These are phyloP conservation scores for Zygosaccharomyces rouxii DNA, from an alignment of 805 yeast species.

Conservation along the genomic window DNA sequence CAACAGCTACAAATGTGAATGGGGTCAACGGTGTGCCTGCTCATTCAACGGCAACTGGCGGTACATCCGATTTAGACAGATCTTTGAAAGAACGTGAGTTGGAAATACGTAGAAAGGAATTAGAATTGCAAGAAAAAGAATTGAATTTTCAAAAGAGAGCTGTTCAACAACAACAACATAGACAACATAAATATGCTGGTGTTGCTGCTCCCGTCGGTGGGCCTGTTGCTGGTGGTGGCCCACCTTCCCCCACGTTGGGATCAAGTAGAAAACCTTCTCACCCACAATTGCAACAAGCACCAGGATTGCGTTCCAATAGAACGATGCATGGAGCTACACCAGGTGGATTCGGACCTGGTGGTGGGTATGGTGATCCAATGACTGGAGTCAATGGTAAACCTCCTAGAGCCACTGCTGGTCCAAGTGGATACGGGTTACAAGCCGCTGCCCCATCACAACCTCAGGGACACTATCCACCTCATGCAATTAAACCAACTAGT, in stretches of 20 bases:
- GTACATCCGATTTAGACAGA: conserved; percentile 10
- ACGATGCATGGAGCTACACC: conserved; percentile 25
- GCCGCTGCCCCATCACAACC: conserved; percentile 10
- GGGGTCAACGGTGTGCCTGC: conserved; percentile 10
- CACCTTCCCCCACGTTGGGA: conserved; percentile 13
- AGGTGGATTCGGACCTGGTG: conserved; percentile 1
- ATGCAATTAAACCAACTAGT: conserved; percentile 34
- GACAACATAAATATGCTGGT: conserved; percentile 9
- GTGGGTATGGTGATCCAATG: conserved; percentile 4
- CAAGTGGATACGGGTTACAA: conserved; percentile 1
- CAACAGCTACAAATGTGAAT: conserved; percentile 7
- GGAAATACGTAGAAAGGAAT: conserved; percentile 32
- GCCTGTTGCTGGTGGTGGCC: neutral
- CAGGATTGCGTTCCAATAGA: conserved; percentile 24
- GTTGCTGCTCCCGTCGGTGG: neutral
- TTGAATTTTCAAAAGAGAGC: conserved; percentile 31
- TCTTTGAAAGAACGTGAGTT: conserved; percentile 30
- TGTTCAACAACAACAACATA: conserved; percentile 22
- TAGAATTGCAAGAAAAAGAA: conserved; percentile 36
- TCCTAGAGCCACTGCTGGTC: conserved; percentile 4
- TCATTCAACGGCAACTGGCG: neutral
- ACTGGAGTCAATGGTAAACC: conserved; percentile 1
- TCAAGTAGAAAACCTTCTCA: conserved; percentile 18
- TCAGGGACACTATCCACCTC: conserved; percentile 14
- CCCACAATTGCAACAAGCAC: conserved; percentile 20